Evolutionary conservation across 2,329 filamentous ascomycete species (phyloP).

Genomic region (Clarireedia homoeocarpa): DNA sequence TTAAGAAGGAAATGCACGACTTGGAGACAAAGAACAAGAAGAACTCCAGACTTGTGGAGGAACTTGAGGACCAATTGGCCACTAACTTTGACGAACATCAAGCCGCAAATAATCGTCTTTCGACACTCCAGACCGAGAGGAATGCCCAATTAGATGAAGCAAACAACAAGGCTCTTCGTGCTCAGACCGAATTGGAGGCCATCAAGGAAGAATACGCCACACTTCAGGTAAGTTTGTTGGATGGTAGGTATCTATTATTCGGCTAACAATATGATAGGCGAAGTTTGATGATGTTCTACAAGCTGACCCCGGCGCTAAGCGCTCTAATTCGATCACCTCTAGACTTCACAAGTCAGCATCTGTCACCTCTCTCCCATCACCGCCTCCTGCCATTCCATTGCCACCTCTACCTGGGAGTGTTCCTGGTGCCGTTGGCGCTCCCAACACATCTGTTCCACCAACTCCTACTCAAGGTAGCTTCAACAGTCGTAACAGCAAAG

Average conservation of each 20-base stretch:
- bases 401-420: slow-evolving; percentile 70
- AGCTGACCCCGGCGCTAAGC: slow-evolving; percentile 34
- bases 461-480: slow-evolving; percentile 42
- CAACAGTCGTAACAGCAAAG: slow-evolving; percentile 66
- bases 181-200: slow-evolving; percentile 62
- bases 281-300: slow-evolving; percentile 48
- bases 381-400: slow-evolving; percentile 90
- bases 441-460: slow-evolving; percentile 35
- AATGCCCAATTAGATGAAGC: slow-evolving; percentile 72
- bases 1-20: slow-evolving; percentile 59
- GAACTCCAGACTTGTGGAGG: slow-evolving; percentile 84
- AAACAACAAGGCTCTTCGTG: slow-evolving; percentile 51
- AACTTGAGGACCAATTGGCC: slow-evolving; percentile 93
- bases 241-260: neutral
- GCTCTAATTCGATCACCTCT: slow-evolving; percentile 44
- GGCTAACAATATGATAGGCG: slow-evolving; percentile 35
- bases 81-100: slow-evolving; percentile 93
- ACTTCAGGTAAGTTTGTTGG: slow-evolving; percentile 46
- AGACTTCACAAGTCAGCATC: slow-evolving; percentile 72
- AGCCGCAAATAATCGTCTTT: slow-evolving; percentile 74
- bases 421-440: slow-evolving; percentile 36
- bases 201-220: slow-evolving; percentile 62
- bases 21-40: slow-evolving; percentile 71
- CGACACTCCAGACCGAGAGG: slow-evolving; percentile 69
- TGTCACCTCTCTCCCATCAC: slow-evolving; percentile 78